A percentile compares a stretch with the other conserved stretches of the same genome.
Evolutionary conservation across 208 protist genomes (phyloP).

Genomic region (Trypanosoma congolense): DNA sequence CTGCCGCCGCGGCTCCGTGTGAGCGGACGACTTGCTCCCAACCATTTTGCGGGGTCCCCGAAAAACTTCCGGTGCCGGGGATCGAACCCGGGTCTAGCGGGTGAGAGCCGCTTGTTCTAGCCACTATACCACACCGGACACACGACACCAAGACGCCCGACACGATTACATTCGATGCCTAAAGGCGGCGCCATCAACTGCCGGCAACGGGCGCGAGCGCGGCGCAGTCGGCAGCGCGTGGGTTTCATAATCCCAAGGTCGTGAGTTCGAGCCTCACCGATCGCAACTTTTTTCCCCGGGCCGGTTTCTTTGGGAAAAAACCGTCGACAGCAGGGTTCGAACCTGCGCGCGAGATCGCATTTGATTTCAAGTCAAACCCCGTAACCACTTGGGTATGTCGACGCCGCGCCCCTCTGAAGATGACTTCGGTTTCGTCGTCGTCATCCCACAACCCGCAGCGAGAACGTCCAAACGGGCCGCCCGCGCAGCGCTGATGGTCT

Average conservation of each 20-base stretch:
- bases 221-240: slow-evolving; percentile 93
- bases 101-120: slow-evolving; percentile 92
- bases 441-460: too few species aligned
- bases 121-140: slow-evolving; percentile 90
- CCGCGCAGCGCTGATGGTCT: slow-evolving; percentile 67
- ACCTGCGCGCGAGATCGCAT: slow-evolving; percentile 88
- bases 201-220: slow-evolving; percentile 43
- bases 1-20: not conserved
- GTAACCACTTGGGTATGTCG: slow-evolving; percentile 86
- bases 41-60: not conserved
- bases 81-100: slow-evolving; percentile 92
- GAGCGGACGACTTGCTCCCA: not conserved
- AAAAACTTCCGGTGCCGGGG: slow-evolving; percentile 83
- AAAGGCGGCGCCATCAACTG: not conserved
- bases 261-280: slow-evolving; percentile 89
- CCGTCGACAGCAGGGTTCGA: slow-evolving; percentile 77
- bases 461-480: not conserved
- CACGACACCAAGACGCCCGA: too few species aligned
- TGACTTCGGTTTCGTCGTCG: too few species aligned
- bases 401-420: not conserved
- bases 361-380: slow-evolving; percentile 90
- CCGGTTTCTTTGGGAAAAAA: not conserved
- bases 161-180: not conserved
- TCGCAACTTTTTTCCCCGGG: slow-evolving; percentile 30
- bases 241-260: slow-evolving; percentile 94